Evolutionary conservation across 805 yeast species (phyloP).

Genomic region (Wickerhamiella galacta): DNA sequence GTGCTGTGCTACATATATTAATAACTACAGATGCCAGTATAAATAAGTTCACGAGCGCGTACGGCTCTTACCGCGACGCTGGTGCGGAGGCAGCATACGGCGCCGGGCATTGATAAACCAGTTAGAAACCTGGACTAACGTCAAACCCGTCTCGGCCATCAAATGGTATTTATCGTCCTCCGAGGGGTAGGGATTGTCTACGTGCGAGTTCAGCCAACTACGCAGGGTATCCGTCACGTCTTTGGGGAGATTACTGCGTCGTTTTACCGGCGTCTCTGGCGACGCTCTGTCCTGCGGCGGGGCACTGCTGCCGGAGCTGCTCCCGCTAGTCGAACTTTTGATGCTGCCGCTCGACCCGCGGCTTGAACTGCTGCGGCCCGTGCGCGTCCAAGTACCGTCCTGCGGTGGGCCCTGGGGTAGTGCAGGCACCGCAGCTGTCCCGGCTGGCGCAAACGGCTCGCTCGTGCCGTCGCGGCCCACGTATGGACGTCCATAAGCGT

Average conservation of each 20-base stretch:
- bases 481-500: no score
- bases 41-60: not conserved
- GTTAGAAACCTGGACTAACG: slow-evolving; percentile 64
- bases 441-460: not conserved
- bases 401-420: not conserved
- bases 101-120: slow-evolving; percentile 85
- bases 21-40: no score
- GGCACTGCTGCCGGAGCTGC: slow-evolving; percentile 10
- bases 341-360: no score
- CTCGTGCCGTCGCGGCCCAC: no score
- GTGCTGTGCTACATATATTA: no score
- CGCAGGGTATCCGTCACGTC: slow-evolving; percentile 58
- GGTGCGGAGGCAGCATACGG: slow-evolving; percentile 35
- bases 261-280: slow-evolving; percentile 11
- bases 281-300: slow-evolving; percentile 3
- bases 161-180: slow-evolving; percentile 58
- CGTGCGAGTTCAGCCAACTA: slow-evolving; percentile 56
- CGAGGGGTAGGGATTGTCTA: slow-evolving; percentile 73
- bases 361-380: not conserved
- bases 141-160: slow-evolving; percentile 56
- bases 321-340: no score
- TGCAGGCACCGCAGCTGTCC: not conserved
- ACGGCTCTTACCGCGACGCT: slow-evolving; percentile 11
- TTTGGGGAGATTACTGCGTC: slow-evolving; percentile 63
- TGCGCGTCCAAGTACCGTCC: not conserved